Evolutionary conservation across 768 basidiomycete species (phyloP), one percentile per base, ranked within the genome.

Genomic region (Naganishia onofrii): DNA sequence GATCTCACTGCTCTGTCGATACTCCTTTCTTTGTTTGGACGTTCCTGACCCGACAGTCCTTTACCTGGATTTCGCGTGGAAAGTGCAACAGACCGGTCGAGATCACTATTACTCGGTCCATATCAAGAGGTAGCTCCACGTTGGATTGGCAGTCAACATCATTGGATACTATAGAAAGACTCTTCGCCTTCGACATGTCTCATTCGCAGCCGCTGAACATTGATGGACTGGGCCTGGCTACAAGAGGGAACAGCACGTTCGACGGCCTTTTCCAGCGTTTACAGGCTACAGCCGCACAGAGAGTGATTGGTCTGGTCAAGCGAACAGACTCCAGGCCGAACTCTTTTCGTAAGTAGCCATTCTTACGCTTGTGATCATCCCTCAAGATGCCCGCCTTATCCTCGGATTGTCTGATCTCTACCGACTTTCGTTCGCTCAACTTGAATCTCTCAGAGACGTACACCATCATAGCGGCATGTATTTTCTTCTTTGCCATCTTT

Each of bases 401-500:
- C 36, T 36, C 12, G 29, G 21, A 8, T 69, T 23, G 13, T 3
- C 64, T 42, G 29, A 8, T 26, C 42, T 32, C 31, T 32, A 31
- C 9, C 19, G 3, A 3, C 3, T 32, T 26, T 2, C 21, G 19
- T 12, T 38, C 42, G 21, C 15, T 3, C 31, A 21, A 2, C 34
- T 60, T 15, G 32, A 29, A 55, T 21, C 29, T 23, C 13, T 7
- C 31, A 80, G 78, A 80, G 54, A 78, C 77, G 17, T 78, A 79
- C 65, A 80, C 79, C 15, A 72, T 80, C 60, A 78, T 80, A 60
- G 77, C 76, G 23, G 76, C 74, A 51, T 78, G 77, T 72, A 75
- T 80, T 5, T 77, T 78, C 74, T 76, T 79, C 63, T 48, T 79
- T 56, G 76, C 70, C 0, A 76, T 77, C 29, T 67, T 79, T 29